These are phyloP conservation scores for Haematococcus lacustris DNA, from an alignment of 139 green algal genomes.

Conservation along the genomic window DNA sequence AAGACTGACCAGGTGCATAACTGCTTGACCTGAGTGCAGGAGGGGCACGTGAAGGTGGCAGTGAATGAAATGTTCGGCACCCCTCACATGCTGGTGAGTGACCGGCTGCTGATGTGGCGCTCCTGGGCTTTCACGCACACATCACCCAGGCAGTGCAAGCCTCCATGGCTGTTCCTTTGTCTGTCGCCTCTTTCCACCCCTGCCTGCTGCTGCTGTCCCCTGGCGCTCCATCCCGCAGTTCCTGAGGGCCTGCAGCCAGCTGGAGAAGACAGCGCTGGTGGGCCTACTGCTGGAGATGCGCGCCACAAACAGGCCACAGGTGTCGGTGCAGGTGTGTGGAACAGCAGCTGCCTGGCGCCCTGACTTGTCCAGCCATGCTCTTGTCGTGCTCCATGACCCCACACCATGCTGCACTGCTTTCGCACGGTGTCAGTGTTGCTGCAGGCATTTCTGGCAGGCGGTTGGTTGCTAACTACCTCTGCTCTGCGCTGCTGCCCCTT, in stretches of 20 bases:
- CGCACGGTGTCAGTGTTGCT: too few species aligned
- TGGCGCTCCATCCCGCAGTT: slow-evolving; percentile 18
- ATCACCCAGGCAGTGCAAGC: not conserved
- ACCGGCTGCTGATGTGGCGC: slow-evolving; percentile 59
- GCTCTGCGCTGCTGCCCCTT: too few species aligned
- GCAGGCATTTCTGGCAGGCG: too few species aligned
- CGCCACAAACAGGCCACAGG: slow-evolving; percentile 37
- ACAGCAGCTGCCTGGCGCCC: too few species aligned
- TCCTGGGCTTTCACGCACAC: not conserved
- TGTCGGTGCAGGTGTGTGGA: slow-evolving; percentile 35
- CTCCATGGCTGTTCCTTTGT: not conserved
- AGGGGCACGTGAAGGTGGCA: slow-evolving; percentile 13
- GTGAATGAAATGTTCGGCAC: slow-evolving; percentile 55
- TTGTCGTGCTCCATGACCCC: too few species aligned
- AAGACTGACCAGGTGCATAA: too few species aligned
- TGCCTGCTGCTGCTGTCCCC: not conserved
- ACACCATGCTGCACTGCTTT: too few species aligned
- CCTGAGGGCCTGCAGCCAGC: slow-evolving; percentile 33
- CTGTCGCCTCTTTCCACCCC: not conserved
- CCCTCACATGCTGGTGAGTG: slow-evolving; percentile 56
- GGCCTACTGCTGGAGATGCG: slow-evolving; percentile 59
- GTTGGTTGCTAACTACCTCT: too few species aligned
- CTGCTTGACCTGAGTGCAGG: not conserved
- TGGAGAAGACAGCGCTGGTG: slow-evolving; percentile 62
- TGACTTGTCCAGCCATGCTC: too few species aligned